Evolutionary conservation across 192 early-diverging fungal species (phyloP), one percentile per base, ranked within the genome.

Genomic region (Linnemannia schmuckeri): DNA sequence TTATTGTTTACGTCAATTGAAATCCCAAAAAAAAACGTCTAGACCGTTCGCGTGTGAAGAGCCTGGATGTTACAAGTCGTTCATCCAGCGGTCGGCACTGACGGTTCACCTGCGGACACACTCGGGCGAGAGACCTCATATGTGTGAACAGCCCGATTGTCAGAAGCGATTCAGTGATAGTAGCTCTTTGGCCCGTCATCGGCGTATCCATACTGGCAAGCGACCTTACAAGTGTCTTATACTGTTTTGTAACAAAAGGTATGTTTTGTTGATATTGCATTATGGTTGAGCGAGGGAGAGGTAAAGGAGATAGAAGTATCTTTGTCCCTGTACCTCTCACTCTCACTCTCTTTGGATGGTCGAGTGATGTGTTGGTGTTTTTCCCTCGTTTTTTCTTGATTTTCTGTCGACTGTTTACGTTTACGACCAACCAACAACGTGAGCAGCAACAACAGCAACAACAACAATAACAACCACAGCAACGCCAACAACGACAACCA

Each of bases 31-130:
- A 52, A 20, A 52, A 52, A 52, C 17, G 4, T 33, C 33, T 78
- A 89, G 92, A 82, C 95, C 96, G 4, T 96, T 94, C 85, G 83
- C 84, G 33, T 96, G 96, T 82, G 61, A 63, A 46, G 91, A 92
- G 76, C 82, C 84, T 35, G 91, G 90, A 61, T 97, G 96, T 84
- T 93, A 90, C 74, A 97, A 97, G 89, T 91, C 94, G 70, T 97
- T 97, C 68, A 96, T 97, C 85, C 79, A 97, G 92, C 90, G 94
- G 71, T 96, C 95, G 7, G 96, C 96, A 70, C 82, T 97, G 76
- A 95, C 93, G 4, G 95, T 97, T 33, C 96, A 97, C 84, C 82
- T 91, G 72, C 93, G 96, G 81, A 95, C 94, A 4, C 95, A 96
- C 85, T 92, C 95, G 33, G 95, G 95, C 37, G 94, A 95, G 81